Evolutionary conservation across 1,139 yeast species (phyloP), one percentile per base, ranked within the genome.

Genomic region (Meyerozyma guilliermondii): DNA sequence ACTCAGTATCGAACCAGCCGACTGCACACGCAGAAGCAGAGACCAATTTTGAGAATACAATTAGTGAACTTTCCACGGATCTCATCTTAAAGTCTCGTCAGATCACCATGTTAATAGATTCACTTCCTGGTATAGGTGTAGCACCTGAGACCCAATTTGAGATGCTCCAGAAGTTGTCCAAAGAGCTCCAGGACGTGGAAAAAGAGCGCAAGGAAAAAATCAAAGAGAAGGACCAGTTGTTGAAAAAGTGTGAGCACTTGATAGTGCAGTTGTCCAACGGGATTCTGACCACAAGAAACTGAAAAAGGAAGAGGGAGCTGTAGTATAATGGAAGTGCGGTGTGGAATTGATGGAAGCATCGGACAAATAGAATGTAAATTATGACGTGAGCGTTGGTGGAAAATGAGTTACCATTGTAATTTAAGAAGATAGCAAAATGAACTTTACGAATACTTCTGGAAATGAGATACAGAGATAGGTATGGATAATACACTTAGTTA

Each of bases 41-140:
- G 23, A 52, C 54, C 5, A 55, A 57, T 31, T 83, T 82, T 54
- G 70, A 71, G 14, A 76, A 74, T 39, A 81, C 86, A 9, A 67
- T 84, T 35, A 81, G 81, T 52, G 94, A 85, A 54, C 71, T 92
- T 16, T 80, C 96, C 2, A 80, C 86, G 0, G 98, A 92, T 58
- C 77, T 92, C 16, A 87, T 91, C 22, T 66, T 88, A 46, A 89
- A 91, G 56, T 80, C 95, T 4, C 76, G 95, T 51, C 98, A 92
- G 59, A 87, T 91, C 14, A 79, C 87, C 40, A 81, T 86, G 62
- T 76, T 92, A 34, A 89, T 92, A 27, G 95, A 87, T 57, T 81
- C 95, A 2, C 67, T 92, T 39, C 98, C 99, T 0, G 98, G 98
- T 3, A 87, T 89, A 3, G 96, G 95, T 11, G 89, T 86, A 1